phyloP scores from a whole-genome alignment of 2,329 filamentous ascomycete species.

The Lachnum nothofagi region DNA sequence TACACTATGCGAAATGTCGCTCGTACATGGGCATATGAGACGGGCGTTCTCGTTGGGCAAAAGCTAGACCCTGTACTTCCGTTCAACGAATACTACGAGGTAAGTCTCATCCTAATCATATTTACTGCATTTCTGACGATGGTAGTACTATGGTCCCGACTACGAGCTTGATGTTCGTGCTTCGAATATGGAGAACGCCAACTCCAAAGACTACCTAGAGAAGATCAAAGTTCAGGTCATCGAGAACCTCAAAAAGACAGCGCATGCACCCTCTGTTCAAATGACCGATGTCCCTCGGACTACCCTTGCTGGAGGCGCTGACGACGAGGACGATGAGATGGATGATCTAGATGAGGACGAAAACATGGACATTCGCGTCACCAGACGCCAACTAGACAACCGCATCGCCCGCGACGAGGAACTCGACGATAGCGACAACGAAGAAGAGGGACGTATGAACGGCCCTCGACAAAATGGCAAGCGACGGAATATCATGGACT shows the following conservation, averaged over 20 bases:
- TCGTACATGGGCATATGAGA: slow-evolving; percentile 95
- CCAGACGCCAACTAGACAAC: slow-evolving; percentile 77
- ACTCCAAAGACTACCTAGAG: slow-evolving; percentile 74
- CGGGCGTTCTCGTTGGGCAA: slow-evolving; percentile 78
- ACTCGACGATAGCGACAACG: slow-evolving; percentile 82
- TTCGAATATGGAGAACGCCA: slow-evolving; percentile 86
- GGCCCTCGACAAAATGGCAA: slow-evolving; percentile 55
- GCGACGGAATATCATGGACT: slow-evolving; percentile 56
- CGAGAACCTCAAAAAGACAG: slow-evolving; percentile 81
- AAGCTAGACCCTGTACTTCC: slow-evolving; percentile 78
- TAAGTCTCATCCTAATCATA: slow-evolving; percentile 46
- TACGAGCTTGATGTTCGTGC: slow-evolving; percentile 86
- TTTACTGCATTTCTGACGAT: slow-evolving; percentile 32
- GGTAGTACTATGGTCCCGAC: slow-evolving; percentile 82
- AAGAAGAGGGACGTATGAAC: slow-evolving; percentile 69
- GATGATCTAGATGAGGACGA: slow-evolving; percentile 76
- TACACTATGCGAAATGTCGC: slow-evolving; percentile 98
- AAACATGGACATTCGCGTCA: slow-evolving; percentile 77
- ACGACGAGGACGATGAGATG: slow-evolving; percentile 60
- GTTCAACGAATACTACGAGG: slow-evolving; percentile 92
- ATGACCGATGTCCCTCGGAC: slow-evolving; percentile 71
- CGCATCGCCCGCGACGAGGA: slow-evolving; percentile 72
- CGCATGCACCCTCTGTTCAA: slow-evolving; percentile 83
- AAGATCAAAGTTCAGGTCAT: slow-evolving; percentile 76
- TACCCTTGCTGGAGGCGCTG: slow-evolving; percentile 56